These are phyloP conservation scores for Pichia norvegensis DNA, from an alignment of 1,139 yeast species.

Conservation along the genomic window DNA sequence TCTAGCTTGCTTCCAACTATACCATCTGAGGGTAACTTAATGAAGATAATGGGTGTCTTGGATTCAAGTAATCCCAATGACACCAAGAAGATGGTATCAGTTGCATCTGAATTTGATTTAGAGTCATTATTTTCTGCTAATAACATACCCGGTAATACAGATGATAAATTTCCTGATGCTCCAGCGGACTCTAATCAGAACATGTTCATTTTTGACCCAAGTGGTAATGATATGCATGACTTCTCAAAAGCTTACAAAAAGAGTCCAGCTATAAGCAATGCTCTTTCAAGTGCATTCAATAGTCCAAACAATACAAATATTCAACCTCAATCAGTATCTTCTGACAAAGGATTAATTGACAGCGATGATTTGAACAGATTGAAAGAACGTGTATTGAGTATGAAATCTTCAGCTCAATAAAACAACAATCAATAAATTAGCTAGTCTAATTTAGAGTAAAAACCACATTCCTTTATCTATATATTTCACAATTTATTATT, in stretches of 20 bases:
- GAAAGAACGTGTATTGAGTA: conserved; percentile 23
- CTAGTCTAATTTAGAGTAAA: background rate
- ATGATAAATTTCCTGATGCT: background rate
- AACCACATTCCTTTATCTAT: background rate
- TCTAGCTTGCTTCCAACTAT: conserved; percentile 17
- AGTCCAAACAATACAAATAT: conserved; percentile 1
- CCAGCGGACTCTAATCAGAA: conserved; percentile 4
- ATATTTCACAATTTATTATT: background rate
- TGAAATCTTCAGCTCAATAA: conserved; percentile 19
- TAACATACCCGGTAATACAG: background rate
- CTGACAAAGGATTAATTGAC: conserved; percentile 18
- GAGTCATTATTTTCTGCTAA: conserved; percentile 4
- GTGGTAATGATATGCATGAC: conserved; percentile 1
- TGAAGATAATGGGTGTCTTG: conserved; percentile 13
- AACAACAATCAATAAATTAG: background rate
- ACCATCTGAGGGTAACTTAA: conserved; percentile 20
- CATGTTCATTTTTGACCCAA: background rate
- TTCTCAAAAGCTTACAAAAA: conserved; percentile 15
- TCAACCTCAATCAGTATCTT: background rate
- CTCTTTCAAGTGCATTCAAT: background rate
- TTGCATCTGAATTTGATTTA: conserved; percentile 3
- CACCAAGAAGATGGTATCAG: conserved; percentile 1
- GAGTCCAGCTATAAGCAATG: conserved; percentile 3
- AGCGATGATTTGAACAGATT: conserved; percentile 25
- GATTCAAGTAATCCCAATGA: conserved; percentile 4